Percentiles rank a stretch among this genome's conserved stretches.
These are phyloP conservation scores for Termitomyces sp. DNA, from an alignment of 768 basidiomycete species.

Conservation along the genomic window DNA sequence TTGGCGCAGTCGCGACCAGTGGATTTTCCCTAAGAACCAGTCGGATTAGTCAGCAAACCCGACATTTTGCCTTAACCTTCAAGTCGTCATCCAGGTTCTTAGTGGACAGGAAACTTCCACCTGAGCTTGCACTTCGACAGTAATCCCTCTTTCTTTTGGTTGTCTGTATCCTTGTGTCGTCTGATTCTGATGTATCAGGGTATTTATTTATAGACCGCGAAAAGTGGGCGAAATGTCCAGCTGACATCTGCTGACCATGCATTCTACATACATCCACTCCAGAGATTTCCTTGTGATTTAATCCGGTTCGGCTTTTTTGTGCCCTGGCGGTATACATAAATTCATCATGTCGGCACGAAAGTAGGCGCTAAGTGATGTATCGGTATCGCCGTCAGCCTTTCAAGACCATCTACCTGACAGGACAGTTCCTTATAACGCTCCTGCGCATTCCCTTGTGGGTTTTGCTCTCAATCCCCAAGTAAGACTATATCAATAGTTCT, in stretches of 20 bases:
- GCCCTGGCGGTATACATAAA: background rate
- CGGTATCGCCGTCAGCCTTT: slow-evolving; percentile 39
- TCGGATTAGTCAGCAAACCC: background rate
- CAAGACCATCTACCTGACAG: slow-evolving; percentile 42
- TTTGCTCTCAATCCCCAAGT: slow-evolving; percentile 34
- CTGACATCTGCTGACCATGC: no score
- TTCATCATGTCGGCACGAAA: background rate
- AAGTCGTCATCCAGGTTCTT: background rate
- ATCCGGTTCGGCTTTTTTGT: no score
- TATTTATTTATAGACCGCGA: background rate
- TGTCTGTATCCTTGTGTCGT: background rate
- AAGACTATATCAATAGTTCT: background rate
- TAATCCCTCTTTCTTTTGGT: background rate
- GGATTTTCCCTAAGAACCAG: background rate
- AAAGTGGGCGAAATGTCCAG: background rate
- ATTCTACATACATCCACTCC: no score
- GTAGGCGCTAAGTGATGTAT: slow-evolving; percentile 18
- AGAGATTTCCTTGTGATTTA: background rate
- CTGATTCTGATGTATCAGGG: background rate
- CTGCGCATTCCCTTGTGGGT: slow-evolving; percentile 45
- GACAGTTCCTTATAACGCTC: slow-evolving; percentile 31
- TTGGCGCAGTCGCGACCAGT: background rate
- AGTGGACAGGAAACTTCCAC: background rate
- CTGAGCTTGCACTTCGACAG: background rate
- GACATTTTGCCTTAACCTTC: background rate